Conservation (phyloP, 176 grass and related monocot genomes). For the Rhynchospora tenuis region DNA sequence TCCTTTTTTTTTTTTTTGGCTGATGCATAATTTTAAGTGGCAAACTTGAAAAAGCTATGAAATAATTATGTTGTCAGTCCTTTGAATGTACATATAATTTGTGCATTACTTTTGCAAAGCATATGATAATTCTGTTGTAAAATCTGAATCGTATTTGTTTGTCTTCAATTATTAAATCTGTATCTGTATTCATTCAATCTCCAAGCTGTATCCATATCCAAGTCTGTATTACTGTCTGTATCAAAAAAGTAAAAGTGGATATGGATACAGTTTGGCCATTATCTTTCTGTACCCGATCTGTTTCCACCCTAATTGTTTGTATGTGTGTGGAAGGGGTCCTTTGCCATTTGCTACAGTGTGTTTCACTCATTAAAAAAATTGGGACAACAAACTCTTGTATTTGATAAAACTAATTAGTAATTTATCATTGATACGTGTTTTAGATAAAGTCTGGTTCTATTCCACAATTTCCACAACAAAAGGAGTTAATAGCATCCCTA, state of each 20-base stretch:
- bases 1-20: not conserved
- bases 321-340: not conserved
- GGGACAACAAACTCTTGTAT: not conserved
- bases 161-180: not conserved
- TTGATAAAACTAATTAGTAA: not conserved
- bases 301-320: not conserved
- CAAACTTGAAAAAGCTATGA: not conserved
- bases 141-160: not conserved
- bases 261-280: not conserved
- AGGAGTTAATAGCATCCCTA: slow-evolving; percentile 68
- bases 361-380: slow-evolving; percentile 13
- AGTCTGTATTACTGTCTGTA: not conserved
- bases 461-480: slow-evolving; percentile 74
- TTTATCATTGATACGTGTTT: not conserved
- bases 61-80: not conserved
- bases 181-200: not conserved
- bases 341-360: not conserved
- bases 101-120: not conserved
- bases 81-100: not conserved
- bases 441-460: slow-evolving; percentile 68
- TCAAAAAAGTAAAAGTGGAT: not conserved
- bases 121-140: not conserved
- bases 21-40: not conserved
- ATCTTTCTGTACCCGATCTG: not conserved
- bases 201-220: not conserved